Conservation (phyloP, 2,329 filamentous ascomycete genomes). For the Zymoseptoria pseudotritici region DNA sequence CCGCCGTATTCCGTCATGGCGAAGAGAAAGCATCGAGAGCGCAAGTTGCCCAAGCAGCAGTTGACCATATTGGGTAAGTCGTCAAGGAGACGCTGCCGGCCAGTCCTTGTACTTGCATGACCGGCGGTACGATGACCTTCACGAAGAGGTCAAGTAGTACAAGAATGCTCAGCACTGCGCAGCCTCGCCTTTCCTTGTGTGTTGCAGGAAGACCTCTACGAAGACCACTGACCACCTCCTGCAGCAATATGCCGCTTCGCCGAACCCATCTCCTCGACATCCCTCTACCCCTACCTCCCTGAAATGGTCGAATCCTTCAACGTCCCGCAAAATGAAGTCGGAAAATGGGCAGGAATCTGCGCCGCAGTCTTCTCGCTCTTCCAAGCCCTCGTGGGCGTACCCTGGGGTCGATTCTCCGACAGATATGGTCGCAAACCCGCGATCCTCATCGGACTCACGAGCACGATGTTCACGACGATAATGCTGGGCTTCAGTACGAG, state of each 20-base stretch:
- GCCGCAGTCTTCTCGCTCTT: constrained; percentile 74
- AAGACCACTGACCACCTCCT: constrained; percentile 8
- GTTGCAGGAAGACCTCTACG: neutral
- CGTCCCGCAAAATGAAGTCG: constrained; percentile 62
- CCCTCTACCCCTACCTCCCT: constrained; percentile 87
- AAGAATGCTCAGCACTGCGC: neutral
- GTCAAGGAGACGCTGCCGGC: too few relatives aligned
- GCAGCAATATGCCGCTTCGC: constrained; percentile 85
- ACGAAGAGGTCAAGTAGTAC: neutral
- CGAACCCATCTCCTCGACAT: constrained; percentile 85
- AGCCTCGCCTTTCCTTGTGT: neutral
- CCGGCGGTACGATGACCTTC: neutral
- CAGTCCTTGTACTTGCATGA: too few relatives aligned
- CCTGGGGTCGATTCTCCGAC: constrained; percentile 79
- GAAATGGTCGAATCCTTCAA: constrained; percentile 81
- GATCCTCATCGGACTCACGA: constrained; percentile 65
- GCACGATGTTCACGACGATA: constrained; percentile 74
- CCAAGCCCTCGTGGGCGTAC: constrained; percentile 79
- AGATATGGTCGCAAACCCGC: constrained; percentile 72
- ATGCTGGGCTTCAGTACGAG: constrained; percentile 77
- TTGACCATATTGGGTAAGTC: constrained; percentile 63
- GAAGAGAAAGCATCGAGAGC: constrained; percentile 19
- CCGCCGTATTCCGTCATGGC: constrained; percentile 6
- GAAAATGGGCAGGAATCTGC: constrained; percentile 79
- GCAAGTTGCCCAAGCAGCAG: constrained; percentile 67